Percentiles rank a stretch among this genome's conserved stretches.
Evolutionary conservation across 768 basidiomycete species (phyloP).

Genomic region (Termitomyces sp.): DNA sequence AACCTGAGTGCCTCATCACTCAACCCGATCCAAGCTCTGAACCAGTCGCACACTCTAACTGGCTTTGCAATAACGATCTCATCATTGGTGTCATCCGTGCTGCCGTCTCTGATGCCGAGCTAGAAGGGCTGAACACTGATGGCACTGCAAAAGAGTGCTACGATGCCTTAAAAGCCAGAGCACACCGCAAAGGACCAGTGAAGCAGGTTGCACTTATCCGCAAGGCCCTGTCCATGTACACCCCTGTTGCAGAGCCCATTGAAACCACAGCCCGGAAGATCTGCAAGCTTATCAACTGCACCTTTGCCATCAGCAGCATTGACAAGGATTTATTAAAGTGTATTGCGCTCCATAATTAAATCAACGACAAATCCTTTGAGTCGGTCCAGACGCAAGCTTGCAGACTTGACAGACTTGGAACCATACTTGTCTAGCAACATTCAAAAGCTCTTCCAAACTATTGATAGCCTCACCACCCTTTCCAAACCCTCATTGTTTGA

Average conservation of each 20-base stretch:
- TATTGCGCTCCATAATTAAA: too few relatives aligned
- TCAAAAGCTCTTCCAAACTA: neutral
- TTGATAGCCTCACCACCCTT: neutral
- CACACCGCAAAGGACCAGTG: too few relatives aligned
- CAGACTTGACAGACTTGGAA: too few relatives aligned
- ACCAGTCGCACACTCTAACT: neutral
- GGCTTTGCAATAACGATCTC: neutral
- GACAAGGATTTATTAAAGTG: conserved; percentile 9
- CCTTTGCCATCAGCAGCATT: conserved; percentile 8
- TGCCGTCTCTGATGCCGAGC: neutral
- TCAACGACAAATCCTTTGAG: too few relatives aligned
- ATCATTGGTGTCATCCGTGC: neutral
- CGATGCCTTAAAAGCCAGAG: neutral
- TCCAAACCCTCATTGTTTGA: neutral
- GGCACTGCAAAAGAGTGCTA: conserved; percentile 6
- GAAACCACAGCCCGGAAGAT: conserved; percentile 2
- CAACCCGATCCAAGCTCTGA: neutral
- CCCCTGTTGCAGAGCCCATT: neutral
- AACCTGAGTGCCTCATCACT: neutral
- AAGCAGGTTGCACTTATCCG: neutral
- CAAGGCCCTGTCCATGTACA: conserved; percentile 6
- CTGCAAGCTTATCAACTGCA: neutral
- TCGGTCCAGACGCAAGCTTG: too few relatives aligned
- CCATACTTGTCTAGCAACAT: conserved; percentile 10
- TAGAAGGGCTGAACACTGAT: neutral